These are phyloP conservation scores for Ascoidea rubescens DNA, from an alignment of 805 yeast species.

Conservation along the genomic window DNA sequence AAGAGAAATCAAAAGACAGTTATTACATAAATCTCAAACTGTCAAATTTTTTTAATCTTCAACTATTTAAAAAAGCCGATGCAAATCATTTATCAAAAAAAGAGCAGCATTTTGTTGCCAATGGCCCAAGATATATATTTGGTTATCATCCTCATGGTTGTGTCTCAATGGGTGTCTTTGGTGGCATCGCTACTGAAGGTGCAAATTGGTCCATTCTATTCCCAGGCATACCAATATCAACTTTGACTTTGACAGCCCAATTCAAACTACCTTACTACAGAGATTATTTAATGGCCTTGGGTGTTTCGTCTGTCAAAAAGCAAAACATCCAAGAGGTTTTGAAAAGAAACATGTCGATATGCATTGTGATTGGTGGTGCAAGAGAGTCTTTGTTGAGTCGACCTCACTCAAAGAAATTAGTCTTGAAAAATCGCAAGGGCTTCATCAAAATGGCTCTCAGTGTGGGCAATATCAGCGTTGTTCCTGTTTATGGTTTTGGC, in stretches of 20 bases:
- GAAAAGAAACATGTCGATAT: constrained; percentile 50
- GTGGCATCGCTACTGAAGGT: constrained; percentile 73
- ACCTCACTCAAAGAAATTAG: constrained; percentile 48
- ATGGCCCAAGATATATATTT: constrained; percentile 72
- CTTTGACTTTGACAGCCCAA: constrained; percentile 72
- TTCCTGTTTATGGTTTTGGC: constrained; percentile 86
- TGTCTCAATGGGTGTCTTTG: constrained; percentile 82
- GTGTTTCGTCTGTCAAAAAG: constrained; percentile 74
- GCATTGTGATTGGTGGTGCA: constrained; percentile 94
- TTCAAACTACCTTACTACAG: constrained; percentile 76
- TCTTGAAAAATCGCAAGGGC: constrained; percentile 70
- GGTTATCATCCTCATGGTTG: constrained; percentile 97
- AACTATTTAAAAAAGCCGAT: no score
- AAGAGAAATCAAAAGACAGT: background rate
- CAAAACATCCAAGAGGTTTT: constrained; percentile 55
- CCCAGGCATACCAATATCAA: constrained; percentile 73
- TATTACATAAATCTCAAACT: no score
- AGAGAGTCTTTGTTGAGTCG: constrained; percentile 67
- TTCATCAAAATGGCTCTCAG: constrained; percentile 79
- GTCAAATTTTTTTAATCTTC: no score
- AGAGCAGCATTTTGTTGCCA: constrained; percentile 7
- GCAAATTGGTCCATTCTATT: constrained; percentile 51
- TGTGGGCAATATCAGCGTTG: constrained; percentile 62
- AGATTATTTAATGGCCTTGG: constrained; percentile 71
- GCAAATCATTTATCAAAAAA: background rate